These are phyloP conservation scores for Ogataea methanolica DNA, from an alignment of 805 yeast genomes.

Conservation along the genomic window DNA sequence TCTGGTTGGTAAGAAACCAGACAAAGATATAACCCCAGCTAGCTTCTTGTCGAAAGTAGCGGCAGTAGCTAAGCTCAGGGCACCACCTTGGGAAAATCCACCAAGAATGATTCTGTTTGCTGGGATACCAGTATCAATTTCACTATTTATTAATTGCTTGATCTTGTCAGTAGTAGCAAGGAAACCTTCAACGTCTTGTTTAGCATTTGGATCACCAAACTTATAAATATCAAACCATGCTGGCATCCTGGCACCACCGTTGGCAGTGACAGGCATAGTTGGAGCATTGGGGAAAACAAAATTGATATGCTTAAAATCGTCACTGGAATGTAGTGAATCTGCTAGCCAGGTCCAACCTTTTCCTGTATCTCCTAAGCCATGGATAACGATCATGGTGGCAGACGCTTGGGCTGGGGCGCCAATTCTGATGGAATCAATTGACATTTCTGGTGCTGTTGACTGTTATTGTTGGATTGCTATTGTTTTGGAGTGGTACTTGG, in stretches of 20 bases:
- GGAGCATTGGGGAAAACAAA: constrained; percentile 95
- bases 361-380: constrained; percentile 92
- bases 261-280: constrained; percentile 57
- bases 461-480: neutral
- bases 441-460: constrained; percentile 1
- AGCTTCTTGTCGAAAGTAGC: constrained; percentile 53
- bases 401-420: constrained; percentile 41
- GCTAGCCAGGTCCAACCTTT: constrained; percentile 86
- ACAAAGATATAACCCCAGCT: constrained; percentile 73
- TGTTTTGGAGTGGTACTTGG: neutral
- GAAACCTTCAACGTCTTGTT: constrained; percentile 52
- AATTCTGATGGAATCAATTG: constrained; percentile 31
- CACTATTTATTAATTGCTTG: constrained; percentile 44
- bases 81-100: constrained; percentile 95
- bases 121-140: constrained; percentile 49
- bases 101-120: constrained; percentile 78
- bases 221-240: constrained; percentile 81
- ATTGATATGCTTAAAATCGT: constrained; percentile 48
- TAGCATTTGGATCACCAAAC: constrained; percentile 43
- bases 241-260: constrained; percentile 65
- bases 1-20: constrained; percentile 62
- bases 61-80: constrained; percentile 61
- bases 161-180: constrained; percentile 43
- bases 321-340: constrained; percentile 45
- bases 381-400: constrained; percentile 71